Base-by-base conservation (phyloP, 257 asterid genomes). In the Thymus quinquecostatus region DNA sequence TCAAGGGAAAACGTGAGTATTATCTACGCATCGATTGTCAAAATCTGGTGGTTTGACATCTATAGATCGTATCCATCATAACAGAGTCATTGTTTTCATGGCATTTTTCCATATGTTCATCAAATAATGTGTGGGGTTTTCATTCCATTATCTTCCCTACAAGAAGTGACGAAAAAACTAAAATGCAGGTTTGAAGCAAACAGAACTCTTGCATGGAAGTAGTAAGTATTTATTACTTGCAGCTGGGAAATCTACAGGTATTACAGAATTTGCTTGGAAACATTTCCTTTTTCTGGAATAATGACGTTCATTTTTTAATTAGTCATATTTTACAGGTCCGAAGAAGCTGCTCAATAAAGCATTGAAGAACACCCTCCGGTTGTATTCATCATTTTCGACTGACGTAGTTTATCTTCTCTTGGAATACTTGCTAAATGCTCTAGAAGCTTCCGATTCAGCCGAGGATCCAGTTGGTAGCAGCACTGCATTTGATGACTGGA, bases 351-450 rank as follows among this genome's bases (percentile, higher is more conserved):
- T 93, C n/a, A 64, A 59, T 34, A 91, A 87, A 79, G 69, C 85
- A 50, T 51, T 91, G 81, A 87, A 83, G 81, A 82, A 80, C 68
- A 69, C 88, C 76, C 85, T 87, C 48, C 82, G 91, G 41, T 75
- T 91, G 72, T 91, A 88, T 84, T 82, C 89, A 77, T 91, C 96
- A 63, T 83, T 70, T 77, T 79, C 98, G 50, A 72, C 89, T 0
- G 96, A 91, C 78, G 91, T 93, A 41, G 87, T 84, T 55, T 70
- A 86, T 64, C 81, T 83, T 74, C 82, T 93, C 51, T 68, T 93
- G 86, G 91, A 91, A 73, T 80, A 85, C 78, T 81, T 93, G 83
- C 77, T 91, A 55, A 87, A 78, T 50, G 88, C 89, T 43, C 75
- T 83, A 59, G 88, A 88, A 62, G 80, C 88, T 4, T 75, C 82